A percentile compares a stretch with the other conserved stretches of the same genome.
Conservation (phyloP, 1,284 basidiomycete species). For the Rhodotorula sp. region DNA sequence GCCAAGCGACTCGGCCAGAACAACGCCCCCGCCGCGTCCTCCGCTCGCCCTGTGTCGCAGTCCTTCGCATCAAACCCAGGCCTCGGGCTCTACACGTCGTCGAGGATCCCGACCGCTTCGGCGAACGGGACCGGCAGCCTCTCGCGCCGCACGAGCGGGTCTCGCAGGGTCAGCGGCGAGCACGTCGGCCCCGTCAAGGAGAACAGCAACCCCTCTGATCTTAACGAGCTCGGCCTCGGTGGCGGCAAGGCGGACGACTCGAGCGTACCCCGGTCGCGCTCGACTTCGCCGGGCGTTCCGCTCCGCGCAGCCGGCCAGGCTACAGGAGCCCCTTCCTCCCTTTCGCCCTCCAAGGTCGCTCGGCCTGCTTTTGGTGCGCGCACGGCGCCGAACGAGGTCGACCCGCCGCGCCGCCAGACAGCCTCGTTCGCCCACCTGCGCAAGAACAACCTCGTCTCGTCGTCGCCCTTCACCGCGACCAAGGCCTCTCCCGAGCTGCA, state of each 20-base stretch:
- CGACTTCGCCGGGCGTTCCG: slow-evolving; percentile 26
- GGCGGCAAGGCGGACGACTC: not conserved
- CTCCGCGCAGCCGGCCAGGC: slow-evolving; percentile 20
- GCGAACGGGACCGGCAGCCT: not conserved
- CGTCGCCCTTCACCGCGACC: slow-evolving; percentile 29
- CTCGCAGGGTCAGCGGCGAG: slow-evolving; percentile 21
- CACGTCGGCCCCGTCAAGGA: slow-evolving; percentile 29
- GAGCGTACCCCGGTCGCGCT: not conserved
- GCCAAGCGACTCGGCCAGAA: slow-evolving; percentile 10
- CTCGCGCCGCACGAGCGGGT: slow-evolving; percentile 2
- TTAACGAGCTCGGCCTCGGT: slow-evolving; percentile 17
- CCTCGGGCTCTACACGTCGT: not conserved
- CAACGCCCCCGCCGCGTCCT: not conserved
- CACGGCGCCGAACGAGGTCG: not conserved
- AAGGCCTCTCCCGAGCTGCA: slow-evolving; percentile 27
- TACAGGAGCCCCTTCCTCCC: not conserved
- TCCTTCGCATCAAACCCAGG: too few species aligned
- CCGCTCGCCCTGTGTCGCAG: not conserved
- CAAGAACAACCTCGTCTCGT: slow-evolving; percentile 37
- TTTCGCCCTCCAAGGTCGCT: slow-evolving; percentile 23
- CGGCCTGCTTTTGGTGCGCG: slow-evolving; percentile 6
- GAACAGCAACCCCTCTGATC: slow-evolving; percentile 30
- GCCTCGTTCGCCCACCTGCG: slow-evolving; percentile 29
- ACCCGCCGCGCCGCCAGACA: slow-evolving; percentile 14
- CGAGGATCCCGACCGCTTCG: slow-evolving; percentile 18